These are phyloP conservation scores for Botrytis hyacinthi DNA, from an alignment of 2,329 filamentous ascomycete genomes.

Conservation along the genomic window DNA sequence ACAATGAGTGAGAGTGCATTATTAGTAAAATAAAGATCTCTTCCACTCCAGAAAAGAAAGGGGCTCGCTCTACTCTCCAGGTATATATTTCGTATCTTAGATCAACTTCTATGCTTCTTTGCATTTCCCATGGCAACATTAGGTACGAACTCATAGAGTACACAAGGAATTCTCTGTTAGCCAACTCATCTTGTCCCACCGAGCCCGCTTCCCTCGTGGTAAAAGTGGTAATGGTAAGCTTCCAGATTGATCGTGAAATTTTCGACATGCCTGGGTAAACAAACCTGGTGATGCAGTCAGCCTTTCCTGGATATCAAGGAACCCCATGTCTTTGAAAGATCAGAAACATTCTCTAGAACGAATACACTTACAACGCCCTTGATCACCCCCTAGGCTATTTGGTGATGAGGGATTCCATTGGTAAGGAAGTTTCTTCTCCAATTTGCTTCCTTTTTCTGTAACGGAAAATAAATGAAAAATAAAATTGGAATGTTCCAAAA, in stretches of 20 bases:
- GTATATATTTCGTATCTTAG: not conserved
- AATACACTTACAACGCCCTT: not conserved
- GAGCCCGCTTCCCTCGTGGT: not conserved
- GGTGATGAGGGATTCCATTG: not conserved
- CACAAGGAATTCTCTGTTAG: not conserved
- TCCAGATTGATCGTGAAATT: not conserved
- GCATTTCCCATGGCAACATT: not conserved
- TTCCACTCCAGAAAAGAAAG: not conserved
- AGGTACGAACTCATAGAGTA: not conserved
- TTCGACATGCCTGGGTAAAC: too few relatives aligned
- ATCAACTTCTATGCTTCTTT: not conserved
- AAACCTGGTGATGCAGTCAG: constrained; percentile 18
- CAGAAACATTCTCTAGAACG: not conserved
- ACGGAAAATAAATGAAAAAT: constrained; percentile 10
- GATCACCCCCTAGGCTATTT: not conserved
- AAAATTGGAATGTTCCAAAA: constrained; percentile 7
- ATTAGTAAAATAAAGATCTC: not conserved
- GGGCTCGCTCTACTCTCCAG: not conserved
- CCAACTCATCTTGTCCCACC: not conserved
- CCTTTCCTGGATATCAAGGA: not conserved
- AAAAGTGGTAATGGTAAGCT: not conserved
- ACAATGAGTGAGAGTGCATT: not conserved
- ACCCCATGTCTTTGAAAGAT: not conserved
- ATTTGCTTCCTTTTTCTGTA: not conserved
- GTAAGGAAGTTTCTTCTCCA: not conserved